Evolutionary conservation across 148 eudicot genomes (phyloP), one percentile per base, ranked within the genome.

Genomic region (Chenopodium suecicum): DNA sequence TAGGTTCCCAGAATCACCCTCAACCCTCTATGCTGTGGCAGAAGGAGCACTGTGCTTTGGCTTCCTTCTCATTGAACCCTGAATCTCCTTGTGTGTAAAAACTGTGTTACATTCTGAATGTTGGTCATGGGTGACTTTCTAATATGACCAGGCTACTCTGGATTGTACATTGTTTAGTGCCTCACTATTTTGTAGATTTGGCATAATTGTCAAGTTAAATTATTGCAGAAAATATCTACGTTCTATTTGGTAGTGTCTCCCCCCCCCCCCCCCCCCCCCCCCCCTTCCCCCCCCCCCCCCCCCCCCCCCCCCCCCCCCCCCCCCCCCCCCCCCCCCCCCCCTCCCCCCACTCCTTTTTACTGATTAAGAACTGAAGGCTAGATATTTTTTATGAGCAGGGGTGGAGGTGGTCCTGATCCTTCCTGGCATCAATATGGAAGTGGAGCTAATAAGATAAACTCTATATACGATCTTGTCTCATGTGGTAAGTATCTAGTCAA

Each of bases 351-450:
- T 62, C 23, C 64, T 20, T n/a, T 60, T 71, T 23, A 70, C 11
- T 6, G 79, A 4, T 56, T 41, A 1, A 20, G 3, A 80, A 46
- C 12, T 62, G 60, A 72, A 67, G 68, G 46, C 41, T 23, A 3
- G 69, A 64, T 79, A 68, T 60, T 16, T 76, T 34, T 85, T 60
- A 79, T 80, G 78, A 65, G 63, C 90, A 94, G 99, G 89, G 98
- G 98, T 50, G 98, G 99, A 64, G 91, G 90, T 52, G 94, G 97
- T 69, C 81, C 80, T 52, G 88, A 90, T 87, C 91, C 92, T 72
- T 88, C 90, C 58, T 96, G 98, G 99, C 99, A 96, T 88, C 84
- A 83, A 75, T 80, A 71, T 48, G 99, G 99, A 68, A 86, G 92
- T 79, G 99, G 99, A 83, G 70, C 83, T 82, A 78, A 88, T 78